These are phyloP conservation scores for Gnetum montanum DNA, from an alignment of 75 land plant genomes.

Conservation along the genomic window DNA sequence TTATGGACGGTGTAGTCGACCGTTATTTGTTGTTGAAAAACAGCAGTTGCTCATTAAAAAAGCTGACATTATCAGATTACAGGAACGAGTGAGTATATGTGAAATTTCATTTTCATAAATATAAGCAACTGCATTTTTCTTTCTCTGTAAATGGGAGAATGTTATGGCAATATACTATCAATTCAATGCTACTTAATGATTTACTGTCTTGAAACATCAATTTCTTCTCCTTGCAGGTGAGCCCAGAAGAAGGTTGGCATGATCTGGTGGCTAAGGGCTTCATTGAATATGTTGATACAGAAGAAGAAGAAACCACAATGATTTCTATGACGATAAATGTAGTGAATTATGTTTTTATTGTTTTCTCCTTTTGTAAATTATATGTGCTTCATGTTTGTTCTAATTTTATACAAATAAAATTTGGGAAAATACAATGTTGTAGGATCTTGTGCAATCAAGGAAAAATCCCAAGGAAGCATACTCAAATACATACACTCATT, in stretches of 20 bases:
- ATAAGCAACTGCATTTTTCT: too few relatives aligned
- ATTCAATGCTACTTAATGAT: too few relatives aligned
- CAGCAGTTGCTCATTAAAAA: conserved; percentile 89
- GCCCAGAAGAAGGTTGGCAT: conserved; percentile 90
- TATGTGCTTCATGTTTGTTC: neutral
- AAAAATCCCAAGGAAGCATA: conserved; percentile 83
- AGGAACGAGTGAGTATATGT: conserved; percentile 57
- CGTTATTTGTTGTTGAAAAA: conserved; percentile 95
- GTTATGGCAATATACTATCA: too few relatives aligned
- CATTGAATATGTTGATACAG: conserved; percentile 97
- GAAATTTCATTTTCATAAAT: neutral
- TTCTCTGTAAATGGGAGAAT: too few relatives aligned
- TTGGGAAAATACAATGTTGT: conserved; percentile 12
- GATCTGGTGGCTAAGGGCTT: conserved; percentile 92
- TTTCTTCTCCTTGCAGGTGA: conserved; percentile 40
- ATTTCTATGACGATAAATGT: conserved; percentile 98
- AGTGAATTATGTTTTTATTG: too few relatives aligned
- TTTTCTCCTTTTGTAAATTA: neutral
- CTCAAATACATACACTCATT: conserved; percentile 90
- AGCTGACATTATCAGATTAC: conserved; percentile 68
- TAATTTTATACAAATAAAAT: too few relatives aligned
- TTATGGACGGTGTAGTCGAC: conserved; percentile 99
- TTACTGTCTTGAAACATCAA: too few relatives aligned
- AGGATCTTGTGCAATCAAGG: conserved; percentile 94
- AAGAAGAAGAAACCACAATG: conserved; percentile 99